Conservation (phyloP, 208 protist species). For the Trypanosoma caninum region DNA sequence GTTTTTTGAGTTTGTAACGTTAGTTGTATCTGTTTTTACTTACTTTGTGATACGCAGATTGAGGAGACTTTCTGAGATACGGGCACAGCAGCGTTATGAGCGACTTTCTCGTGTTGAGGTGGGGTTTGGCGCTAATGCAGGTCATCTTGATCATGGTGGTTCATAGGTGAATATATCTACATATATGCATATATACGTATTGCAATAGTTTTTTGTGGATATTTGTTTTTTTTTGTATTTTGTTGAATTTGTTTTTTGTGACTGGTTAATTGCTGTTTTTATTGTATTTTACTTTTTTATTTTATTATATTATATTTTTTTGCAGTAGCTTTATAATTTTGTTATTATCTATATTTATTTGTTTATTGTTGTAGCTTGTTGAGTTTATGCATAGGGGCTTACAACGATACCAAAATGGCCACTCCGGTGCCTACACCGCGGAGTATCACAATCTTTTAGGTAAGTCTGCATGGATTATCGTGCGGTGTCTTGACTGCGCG, state of each 20-base stretch:
- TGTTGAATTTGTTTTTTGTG: background rate
- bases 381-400: constrained; percentile 4
- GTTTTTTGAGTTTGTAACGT: constrained; percentile 44
- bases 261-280: background rate
- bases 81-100: constrained; percentile 60
- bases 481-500: constrained; percentile 43
- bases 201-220: constrained; percentile 2
- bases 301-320: background rate
- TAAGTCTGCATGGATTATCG: constrained; percentile 65
- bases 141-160: background rate
- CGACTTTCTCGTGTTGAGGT: constrained; percentile 47
- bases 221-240: constrained; percentile 7
- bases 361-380: constrained; percentile 3
- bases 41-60: constrained; percentile 36
- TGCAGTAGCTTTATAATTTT: background rate
- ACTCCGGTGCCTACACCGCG: constrained; percentile 60
- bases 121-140: constrained; percentile 16
- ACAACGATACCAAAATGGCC: constrained; percentile 36
- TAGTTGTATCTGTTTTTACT: constrained; percentile 34
- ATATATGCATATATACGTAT: constrained; percentile 10
- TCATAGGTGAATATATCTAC: background rate
- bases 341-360: background rate
- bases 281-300: too few species aligned
- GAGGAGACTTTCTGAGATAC: constrained; percentile 32
- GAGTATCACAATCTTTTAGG: constrained; percentile 75